These are phyloP conservation scores for Aphanomyces euteiches DNA, from an alignment of 352 stramenopile genomes.

Conservation along the genomic window DNA sequence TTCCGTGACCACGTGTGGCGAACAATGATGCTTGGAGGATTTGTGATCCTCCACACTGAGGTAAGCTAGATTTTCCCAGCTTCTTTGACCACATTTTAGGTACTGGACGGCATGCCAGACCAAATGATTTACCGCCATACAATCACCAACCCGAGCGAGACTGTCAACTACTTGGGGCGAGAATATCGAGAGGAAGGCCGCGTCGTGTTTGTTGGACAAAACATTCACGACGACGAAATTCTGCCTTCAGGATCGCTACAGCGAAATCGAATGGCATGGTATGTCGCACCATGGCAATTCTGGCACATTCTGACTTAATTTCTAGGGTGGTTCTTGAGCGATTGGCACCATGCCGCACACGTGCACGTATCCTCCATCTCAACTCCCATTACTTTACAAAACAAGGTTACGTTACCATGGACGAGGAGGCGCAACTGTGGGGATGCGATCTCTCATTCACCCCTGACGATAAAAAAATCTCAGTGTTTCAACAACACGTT, in stretches of 20 bases:
- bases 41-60: slow-evolving; percentile 19
- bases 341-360: not conserved
- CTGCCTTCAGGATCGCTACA: not conserved
- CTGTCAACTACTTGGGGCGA: slow-evolving; percentile 26
- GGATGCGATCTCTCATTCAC: not conserved
- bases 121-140: slow-evolving; percentile 21
- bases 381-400: slow-evolving; percentile 27
- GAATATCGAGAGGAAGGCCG: slow-evolving; percentile 14
- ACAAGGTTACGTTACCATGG: slow-evolving; percentile 9
- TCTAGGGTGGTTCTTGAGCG: slow-evolving; percentile 24
- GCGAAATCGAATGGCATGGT: slow-evolving; percentile 30
- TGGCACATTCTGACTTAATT: not conserved
- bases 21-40: slow-evolving; percentile 14
- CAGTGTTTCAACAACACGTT: slow-evolving; percentile 4
- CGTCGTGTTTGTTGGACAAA: slow-evolving; percentile 29
- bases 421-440: slow-evolving; percentile 12
- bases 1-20: slow-evolving; percentile 23
- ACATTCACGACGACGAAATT: slow-evolving; percentile 29
- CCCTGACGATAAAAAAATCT: not conserved
- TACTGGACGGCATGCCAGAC: slow-evolving; percentile 10
- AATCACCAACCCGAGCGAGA: slow-evolving; percentile 21
- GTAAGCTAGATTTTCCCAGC: not conserved
- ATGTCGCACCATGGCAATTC: not conserved
- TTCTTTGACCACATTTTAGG: not conserved
- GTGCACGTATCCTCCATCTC: slow-evolving; percentile 15